Evolutionary conservation across 352 stramenopile species (phyloP).

Genomic region (Thalassiosira tumida): DNA sequence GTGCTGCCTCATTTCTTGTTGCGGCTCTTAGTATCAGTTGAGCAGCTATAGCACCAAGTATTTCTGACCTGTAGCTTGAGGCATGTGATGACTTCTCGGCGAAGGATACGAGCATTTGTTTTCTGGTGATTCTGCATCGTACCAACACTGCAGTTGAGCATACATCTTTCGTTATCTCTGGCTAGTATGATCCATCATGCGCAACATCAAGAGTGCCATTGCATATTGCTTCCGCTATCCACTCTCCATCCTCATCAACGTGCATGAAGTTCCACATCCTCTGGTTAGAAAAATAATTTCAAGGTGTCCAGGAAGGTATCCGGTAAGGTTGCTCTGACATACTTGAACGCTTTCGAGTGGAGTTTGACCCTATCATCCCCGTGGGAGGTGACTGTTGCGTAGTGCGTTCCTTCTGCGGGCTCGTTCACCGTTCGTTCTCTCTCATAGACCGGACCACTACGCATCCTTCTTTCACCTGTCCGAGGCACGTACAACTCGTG

Average conservation of each 20-base stretch:
- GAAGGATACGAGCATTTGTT: background rate
- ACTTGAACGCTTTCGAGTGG: too few species aligned
- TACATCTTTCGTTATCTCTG: background rate
- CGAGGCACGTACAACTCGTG: too few species aligned
- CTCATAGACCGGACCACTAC: too few species aligned
- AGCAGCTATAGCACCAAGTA: constrained; percentile 5
- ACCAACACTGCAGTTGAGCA: constrained; percentile 20
- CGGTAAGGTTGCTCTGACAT: too few species aligned
- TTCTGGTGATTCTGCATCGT: background rate
- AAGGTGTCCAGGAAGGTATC: too few species aligned
- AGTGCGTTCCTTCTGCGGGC: too few species aligned
- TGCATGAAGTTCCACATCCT: constrained; percentile 22
- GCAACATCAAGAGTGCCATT: constrained; percentile 4
- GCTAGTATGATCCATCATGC: constrained; percentile 40
- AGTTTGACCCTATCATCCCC: too few species aligned
- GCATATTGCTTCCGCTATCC: constrained; percentile 23
- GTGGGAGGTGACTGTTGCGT: too few species aligned
- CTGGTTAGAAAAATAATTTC: constrained; percentile 4
- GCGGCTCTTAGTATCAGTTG: constrained; percentile 40
- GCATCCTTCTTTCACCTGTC: too few species aligned
- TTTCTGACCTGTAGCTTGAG: constrained; percentile 27
- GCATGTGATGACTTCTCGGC: background rate
- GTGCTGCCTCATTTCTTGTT: background rate
- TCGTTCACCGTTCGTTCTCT: too few species aligned
- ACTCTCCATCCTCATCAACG: constrained; percentile 50